These are phyloP conservation scores for Spathaspora sp. DNA, from an alignment of 805 yeast species.

Conservation along the genomic window DNA sequence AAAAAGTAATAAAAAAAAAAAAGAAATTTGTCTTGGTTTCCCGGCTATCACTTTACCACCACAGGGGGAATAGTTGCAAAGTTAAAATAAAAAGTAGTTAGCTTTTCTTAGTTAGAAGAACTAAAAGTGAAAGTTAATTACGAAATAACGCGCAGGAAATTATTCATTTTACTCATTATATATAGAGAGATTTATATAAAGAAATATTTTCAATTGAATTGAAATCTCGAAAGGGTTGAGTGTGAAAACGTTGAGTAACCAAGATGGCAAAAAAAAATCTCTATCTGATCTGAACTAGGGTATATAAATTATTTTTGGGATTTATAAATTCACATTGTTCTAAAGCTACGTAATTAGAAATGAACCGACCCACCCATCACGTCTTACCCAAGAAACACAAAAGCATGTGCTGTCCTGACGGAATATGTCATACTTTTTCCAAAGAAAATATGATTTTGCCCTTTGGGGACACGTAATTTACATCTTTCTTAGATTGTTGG, in stretches of 20 bases:
- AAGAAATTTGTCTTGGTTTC: background rate
- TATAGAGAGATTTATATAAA: background rate
- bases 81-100: background rate
- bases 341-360: background rate
- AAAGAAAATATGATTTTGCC: background rate
- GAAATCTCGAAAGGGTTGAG: background rate
- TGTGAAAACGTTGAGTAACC: background rate
- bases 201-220: background rate
- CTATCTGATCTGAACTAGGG: background rate
- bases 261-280: background rate
- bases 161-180: background rate
- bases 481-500: background rate
- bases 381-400: background rate
- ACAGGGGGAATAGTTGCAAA: background rate
- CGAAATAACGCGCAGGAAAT: too few relatives aligned
- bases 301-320: background rate
- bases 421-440: background rate
- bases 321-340: background rate
- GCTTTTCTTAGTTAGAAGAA: background rate
- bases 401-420: background rate
- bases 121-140: too few relatives aligned
- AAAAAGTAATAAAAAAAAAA: background rate
- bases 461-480: background rate
- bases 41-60: background rate
- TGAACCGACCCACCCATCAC: background rate